These are phyloP conservation scores for Leishmania tarentolae DNA, from an alignment of 208 protist species.

Conservation along the genomic window DNA sequence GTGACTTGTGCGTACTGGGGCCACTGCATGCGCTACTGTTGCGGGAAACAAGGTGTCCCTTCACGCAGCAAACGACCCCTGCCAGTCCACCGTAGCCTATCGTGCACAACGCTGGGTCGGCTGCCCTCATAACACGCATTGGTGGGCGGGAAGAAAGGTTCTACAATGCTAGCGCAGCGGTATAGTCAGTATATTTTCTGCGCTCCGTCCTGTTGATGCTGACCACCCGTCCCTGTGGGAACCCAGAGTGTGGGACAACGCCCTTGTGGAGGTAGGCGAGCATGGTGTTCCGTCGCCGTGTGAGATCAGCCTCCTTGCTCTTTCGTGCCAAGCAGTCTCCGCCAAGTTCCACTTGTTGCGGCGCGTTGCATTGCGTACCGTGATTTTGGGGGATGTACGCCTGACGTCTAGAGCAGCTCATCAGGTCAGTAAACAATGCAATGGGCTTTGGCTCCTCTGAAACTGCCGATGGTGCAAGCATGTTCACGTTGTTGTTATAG, in stretches of 20 bases:
- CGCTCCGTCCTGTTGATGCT: background rate
- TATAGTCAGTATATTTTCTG: background rate
- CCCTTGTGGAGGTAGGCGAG: background rate
- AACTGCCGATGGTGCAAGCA: background rate
- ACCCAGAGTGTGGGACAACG: background rate
- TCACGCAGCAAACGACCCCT: background rate
- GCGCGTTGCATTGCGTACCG: background rate
- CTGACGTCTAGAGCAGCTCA: background rate
- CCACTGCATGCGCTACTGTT: background rate
- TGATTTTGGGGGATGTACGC: background rate
- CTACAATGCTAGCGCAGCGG: background rate
- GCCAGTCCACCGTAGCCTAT: no score
- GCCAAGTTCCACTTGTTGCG: background rate
- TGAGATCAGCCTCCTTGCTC: background rate
- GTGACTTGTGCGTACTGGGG: background rate
- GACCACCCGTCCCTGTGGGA: background rate
- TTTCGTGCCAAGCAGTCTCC: background rate
- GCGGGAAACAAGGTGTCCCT: background rate
- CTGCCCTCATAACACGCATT: background rate
- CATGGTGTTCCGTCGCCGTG: background rate
- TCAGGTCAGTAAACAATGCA: background rate
- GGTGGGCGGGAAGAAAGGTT: background rate
- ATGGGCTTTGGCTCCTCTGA: background rate
- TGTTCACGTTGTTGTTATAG: background rate
- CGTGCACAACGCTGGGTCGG: background rate